Percentiles rank a stretch among this genome's conserved stretches.
Evolutionary conservation across 179 eudicot species (phyloP).

Genomic region (Beta lomatogona): DNA sequence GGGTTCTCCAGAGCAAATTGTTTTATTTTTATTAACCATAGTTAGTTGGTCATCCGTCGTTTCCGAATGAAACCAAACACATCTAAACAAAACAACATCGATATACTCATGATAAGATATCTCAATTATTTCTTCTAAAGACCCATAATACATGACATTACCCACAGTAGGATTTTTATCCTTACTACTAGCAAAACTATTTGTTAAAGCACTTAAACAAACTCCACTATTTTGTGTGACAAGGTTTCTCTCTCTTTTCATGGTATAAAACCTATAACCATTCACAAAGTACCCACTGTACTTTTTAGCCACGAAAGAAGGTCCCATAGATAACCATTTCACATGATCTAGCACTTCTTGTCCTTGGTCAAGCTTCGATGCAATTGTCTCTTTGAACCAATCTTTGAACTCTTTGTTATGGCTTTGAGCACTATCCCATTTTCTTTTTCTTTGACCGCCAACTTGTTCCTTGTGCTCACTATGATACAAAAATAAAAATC

Average conservation of each 20-base stretch:
- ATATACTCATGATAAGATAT: too few species aligned
- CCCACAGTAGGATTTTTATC: too few species aligned
- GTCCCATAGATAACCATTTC: background rate
- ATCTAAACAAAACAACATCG: too few species aligned
- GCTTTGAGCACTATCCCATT: too few species aligned
- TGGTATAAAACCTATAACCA: slow-evolving; percentile 12
- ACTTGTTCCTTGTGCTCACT: background rate
- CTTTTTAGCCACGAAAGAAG: background rate
- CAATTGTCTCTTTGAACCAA: slow-evolving; percentile 9
- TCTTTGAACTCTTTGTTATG: background rate
- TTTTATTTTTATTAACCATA: too few species aligned
- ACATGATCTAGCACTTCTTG: background rate
- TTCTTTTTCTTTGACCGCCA: background rate
- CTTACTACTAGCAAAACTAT: too few species aligned
- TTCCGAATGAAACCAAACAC: too few species aligned
- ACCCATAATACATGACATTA: too few species aligned
- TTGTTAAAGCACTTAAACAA: background rate
- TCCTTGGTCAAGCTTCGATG: background rate
- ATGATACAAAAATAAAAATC: background rate
- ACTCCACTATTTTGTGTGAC: slow-evolving; percentile 18
- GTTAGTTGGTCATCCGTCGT: too few species aligned
- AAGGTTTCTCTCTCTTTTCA: background rate
- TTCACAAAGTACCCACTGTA: background rate
- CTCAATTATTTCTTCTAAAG: too few species aligned
- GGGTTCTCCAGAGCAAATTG: too few species aligned